Percentiles rank a stretch among this genome's conserved stretches.
Conservation (phyloP, 2,329 filamentous ascomycete species). For the Fusarium acutatum region DNA sequence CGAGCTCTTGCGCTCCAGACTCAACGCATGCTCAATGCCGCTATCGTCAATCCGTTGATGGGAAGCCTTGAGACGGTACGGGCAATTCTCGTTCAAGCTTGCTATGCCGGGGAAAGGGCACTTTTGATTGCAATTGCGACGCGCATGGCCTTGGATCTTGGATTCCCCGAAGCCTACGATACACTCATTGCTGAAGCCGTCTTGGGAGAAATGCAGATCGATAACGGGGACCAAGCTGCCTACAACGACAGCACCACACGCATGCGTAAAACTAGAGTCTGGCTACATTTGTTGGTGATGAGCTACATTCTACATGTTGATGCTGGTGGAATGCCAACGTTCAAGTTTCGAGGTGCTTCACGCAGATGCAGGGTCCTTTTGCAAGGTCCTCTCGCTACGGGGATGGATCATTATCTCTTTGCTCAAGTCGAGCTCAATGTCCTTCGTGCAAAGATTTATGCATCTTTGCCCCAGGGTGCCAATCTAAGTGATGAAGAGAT, state of each 20-base stretch:
- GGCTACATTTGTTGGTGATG: slow-evolving; percentile 1
- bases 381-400: neutral
- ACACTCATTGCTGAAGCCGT: neutral
- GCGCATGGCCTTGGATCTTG: slow-evolving; percentile 11
- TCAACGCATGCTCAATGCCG: slow-evolving; percentile 13
- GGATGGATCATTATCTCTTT: slow-evolving; percentile 13
- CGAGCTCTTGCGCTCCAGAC: neutral
- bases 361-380: slow-evolving; percentile 4
- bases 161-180: slow-evolving; percentile 9
- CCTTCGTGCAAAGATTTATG: slow-evolving; percentile 14
- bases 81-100: slow-evolving; percentile 1
- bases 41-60: neutral
- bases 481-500: neutral
- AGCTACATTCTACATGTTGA: slow-evolving; percentile 14
- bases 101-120: slow-evolving; percentile 11
- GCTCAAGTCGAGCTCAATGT: slow-evolving; percentile 11
- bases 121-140: slow-evolving; percentile 7
- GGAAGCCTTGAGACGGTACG: slow-evolving; percentile 14
- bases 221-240: fast-evolving
- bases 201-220: neutral
- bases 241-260: neutral
- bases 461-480: neutral
- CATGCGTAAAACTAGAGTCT: slow-evolving; percentile 8
- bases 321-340: slow-evolving; percentile 2
- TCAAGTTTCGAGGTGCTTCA: slow-evolving; percentile 12